Base-by-base conservation (phyloP, 441 rosid genomes). In the Adansonia grandidieri region DNA sequence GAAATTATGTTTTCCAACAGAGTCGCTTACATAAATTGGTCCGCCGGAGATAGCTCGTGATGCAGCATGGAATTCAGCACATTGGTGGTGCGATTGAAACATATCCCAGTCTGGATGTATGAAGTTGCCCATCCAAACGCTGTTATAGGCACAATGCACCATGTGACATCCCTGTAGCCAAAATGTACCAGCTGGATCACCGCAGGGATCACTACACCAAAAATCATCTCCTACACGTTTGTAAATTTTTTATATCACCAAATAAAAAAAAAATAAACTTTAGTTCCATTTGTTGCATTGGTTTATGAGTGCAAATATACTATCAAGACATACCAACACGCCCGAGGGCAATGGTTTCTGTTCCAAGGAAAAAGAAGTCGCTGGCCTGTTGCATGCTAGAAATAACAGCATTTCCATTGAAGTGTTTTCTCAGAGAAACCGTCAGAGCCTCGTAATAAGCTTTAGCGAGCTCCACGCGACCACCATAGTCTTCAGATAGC, bases 131-230 rank as follows among this genome's bases (percentile, higher is more conserved):
- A 95, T 92, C 98, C 98, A 95, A 51, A 91, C 77, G 85, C 97
- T 95, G 81, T 95, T 95, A 86, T 92, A 93, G 9, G 98, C 97
- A 79, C 98, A 93, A 14, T 95, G 98, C 11, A 95, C 97, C 97
- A 93, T 91, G 82, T 95, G 98, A 78, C 98, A 92, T 0, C 98
- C 97, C 79, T 95, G 98, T 5, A 95, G 91, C 98, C 98, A 95
- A 82, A 84, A 93, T 15, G 93, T 88, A n/a, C 93, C 98, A 53
- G 88, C 90, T 28, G 96, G 94, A 75, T 95, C 97, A 0, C 96
- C 96, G 0, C 92, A 93, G 58, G 98, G 97, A 44, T 95, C 98
- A 3, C 89, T 89, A 85, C 96, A 90, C 98, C 97, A 95, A 77
- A 95, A 95, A 82, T 93, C 98, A 83, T 95, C 98, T 22, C 98